These are phyloP conservation scores for Curvularia lunata DNA, from an alignment of 2,329 filamentous ascomycete species.

Conservation along the genomic window DNA sequence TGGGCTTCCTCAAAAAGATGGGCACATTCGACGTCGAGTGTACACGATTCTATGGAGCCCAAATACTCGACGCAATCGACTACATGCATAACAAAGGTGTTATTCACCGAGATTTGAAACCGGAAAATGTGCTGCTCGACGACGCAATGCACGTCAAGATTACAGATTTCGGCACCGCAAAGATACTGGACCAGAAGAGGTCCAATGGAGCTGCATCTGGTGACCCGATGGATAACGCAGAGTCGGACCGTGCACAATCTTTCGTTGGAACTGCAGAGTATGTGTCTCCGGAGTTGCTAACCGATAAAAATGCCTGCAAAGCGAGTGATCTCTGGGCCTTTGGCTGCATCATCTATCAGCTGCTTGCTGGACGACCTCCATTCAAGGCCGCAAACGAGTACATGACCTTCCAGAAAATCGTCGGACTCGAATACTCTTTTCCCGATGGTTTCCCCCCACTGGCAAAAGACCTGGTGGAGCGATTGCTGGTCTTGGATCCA, in stretches of 20 bases:
- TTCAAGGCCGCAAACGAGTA: slow-evolving; percentile 98
- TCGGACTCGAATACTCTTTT: slow-evolving; percentile 91
- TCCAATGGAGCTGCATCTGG: slow-evolving; percentile 51
- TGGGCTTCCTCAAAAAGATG: slow-evolving; percentile 92
- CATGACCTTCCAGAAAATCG: slow-evolving; percentile 97
- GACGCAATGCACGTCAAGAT: slow-evolving; percentile 98
- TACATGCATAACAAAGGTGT: slow-evolving; percentile 98
- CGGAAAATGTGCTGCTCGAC: slow-evolving; percentile 94
- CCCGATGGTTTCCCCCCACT: slow-evolving; percentile 84
- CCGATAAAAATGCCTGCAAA: slow-evolving; percentile 96
- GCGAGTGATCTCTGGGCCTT: slow-evolving; percentile 98
- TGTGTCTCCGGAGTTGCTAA: slow-evolving; percentile 95
- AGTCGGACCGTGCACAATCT: slow-evolving; percentile 81
- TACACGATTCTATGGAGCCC: slow-evolving; percentile 89
- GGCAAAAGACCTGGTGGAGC: slow-evolving; percentile 87
- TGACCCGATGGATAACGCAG: slow-evolving; percentile 62
- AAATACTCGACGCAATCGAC: slow-evolving; percentile 94
- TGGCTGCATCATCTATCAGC: slow-evolving; percentile 96
- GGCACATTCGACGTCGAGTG: slow-evolving; percentile 95
- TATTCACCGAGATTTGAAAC: slow-evolving; percentile 95
- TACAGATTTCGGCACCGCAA: slow-evolving; percentile 98
- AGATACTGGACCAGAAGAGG: slow-evolving; percentile 71
- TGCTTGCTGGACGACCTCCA: slow-evolving; percentile 91
- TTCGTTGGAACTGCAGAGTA: slow-evolving; percentile 99
- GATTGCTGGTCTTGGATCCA: slow-evolving; percentile 88